These are phyloP conservation scores for Aegilops longissima DNA, from an alignment of 176 grass and related monocot species.

Conservation along the genomic window DNA sequence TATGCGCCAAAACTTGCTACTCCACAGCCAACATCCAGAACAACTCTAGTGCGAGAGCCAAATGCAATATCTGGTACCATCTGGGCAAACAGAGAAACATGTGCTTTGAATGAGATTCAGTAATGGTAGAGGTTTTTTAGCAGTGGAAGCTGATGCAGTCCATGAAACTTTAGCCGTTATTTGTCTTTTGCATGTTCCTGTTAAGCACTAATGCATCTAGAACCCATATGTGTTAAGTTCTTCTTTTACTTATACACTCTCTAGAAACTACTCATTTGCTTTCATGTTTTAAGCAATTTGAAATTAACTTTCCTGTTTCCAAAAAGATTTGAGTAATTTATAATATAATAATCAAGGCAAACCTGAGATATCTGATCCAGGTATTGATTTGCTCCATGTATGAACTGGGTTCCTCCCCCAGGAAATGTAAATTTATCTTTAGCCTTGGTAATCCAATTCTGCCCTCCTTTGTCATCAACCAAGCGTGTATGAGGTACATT, in stretches of 20 bases:
- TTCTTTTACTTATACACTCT: neutral
- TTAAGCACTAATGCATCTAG: neutral
- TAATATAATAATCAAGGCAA: neutral
- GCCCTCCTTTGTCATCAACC: slow-evolving; percentile 99
- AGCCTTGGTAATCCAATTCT: slow-evolving; percentile 90
- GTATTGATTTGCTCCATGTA: slow-evolving; percentile 89
- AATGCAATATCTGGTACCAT: slow-evolving; percentile 95
- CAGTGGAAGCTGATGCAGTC: neutral
- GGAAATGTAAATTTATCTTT: slow-evolving; percentile 94
- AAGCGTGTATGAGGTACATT: slow-evolving; percentile 92
- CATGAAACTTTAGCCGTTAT: neutral
- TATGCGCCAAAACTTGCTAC: slow-evolving; percentile 98
- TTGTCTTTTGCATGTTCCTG: neutral
- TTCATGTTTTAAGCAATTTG: neutral
- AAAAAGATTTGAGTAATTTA: neutral
- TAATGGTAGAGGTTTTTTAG: neutral
- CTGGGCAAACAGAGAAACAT: slow-evolving; percentile 48
- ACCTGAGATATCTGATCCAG: slow-evolving; percentile 88
- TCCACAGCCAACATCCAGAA: slow-evolving; percentile 84
- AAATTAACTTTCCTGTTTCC: neutral
- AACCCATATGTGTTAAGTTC: neutral
- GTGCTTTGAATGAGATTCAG: slow-evolving; percentile 12
- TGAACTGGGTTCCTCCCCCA: slow-evolving; percentile 91
- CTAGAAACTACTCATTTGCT: neutral
- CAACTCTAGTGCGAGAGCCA: slow-evolving; percentile 81